phyloP scores from a whole-genome alignment of 257 asterid species.

The Nicotiana noctiflora region DNA sequence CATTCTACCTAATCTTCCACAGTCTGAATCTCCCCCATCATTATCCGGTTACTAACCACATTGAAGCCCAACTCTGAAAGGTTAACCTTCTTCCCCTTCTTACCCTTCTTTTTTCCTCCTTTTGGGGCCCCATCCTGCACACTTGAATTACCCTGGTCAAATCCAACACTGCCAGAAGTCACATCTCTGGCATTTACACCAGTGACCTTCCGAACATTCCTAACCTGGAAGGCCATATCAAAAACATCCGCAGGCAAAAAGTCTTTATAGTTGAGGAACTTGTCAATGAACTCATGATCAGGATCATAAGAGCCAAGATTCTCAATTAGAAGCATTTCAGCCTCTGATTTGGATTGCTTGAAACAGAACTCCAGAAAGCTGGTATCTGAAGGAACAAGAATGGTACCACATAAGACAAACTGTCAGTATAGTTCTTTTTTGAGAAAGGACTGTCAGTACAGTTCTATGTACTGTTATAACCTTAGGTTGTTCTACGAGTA shows the following conservation, averaged over 20 bases:
- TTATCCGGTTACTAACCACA: constrained; percentile 90
- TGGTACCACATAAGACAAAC: constrained; percentile 2
- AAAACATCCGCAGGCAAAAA: constrained; percentile 68
- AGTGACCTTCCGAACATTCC: constrained; percentile 33
- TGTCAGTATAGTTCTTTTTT: not conserved
- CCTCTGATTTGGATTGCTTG: constrained; percentile 79
- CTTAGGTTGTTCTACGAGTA: not conserved
- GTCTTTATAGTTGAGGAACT: constrained; percentile 79
- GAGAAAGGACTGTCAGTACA: not conserved
- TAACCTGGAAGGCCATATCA: constrained; percentile 62
- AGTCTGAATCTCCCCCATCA: constrained; percentile 98
- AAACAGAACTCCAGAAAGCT: constrained; percentile 76
- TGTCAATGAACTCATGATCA: constrained; percentile 77
- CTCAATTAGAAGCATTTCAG: constrained; percentile 69
- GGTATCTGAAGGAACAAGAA: constrained; percentile 46
- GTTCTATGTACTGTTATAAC: not conserved
- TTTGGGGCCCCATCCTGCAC: constrained; percentile 35
- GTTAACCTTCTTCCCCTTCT: constrained; percentile 82
- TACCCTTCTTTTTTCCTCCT: constrained; percentile 71
- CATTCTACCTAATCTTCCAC: constrained; percentile 47
- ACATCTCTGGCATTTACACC: constrained; percentile 25
- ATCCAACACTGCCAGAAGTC: constrained; percentile 31
- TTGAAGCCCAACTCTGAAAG: constrained; percentile 83
- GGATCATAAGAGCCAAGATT: constrained; percentile 81
- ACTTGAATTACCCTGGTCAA: constrained; percentile 20